phyloP scores from a whole-genome alignment of 2,329 filamentous ascomycete genomes.

The Cercospora sp. region DNA sequence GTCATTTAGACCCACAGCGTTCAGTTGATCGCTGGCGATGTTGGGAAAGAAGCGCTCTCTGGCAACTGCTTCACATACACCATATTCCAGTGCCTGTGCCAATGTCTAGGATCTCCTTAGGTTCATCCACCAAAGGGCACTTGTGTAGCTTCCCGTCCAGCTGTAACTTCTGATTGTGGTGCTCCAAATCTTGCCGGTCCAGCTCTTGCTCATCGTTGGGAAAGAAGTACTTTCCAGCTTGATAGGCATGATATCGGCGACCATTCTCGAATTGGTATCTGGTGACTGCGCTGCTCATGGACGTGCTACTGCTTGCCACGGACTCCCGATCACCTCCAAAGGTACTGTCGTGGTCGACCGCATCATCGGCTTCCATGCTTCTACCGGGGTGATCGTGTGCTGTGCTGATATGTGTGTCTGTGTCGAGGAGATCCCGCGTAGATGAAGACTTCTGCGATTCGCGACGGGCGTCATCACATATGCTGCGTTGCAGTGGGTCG shows the following conservation, averaged over 20 bases:
- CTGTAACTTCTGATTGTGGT: slow-evolving; percentile 37
- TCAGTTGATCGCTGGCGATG: neutral
- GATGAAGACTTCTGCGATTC: neutral
- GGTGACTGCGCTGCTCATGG: slow-evolving; percentile 22
- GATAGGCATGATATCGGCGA: slow-evolving; percentile 32
- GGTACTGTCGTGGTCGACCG: slow-evolving; percentile 32
- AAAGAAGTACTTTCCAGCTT: slow-evolving; percentile 37
- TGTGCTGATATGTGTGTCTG: neutral
- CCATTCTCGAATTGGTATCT: slow-evolving; percentile 26
- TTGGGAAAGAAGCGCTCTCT: neutral
- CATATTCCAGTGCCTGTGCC: slow-evolving; percentile 46
- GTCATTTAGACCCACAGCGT: neutral
- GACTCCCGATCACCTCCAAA: slow-evolving; percentile 34
- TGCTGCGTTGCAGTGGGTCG: neutral
- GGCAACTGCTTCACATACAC: slow-evolving; percentile 9
- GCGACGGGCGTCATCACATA: neutral
- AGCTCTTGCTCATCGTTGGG: slow-evolving; percentile 39
- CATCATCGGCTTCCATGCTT: slow-evolving; percentile 33
- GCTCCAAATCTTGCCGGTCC: slow-evolving; percentile 37
- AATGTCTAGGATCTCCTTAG: slow-evolving; percentile 50
- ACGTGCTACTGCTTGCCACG: slow-evolving; percentile 28
- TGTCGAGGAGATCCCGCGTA: neutral
- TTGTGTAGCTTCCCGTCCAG: slow-evolving; percentile 43
- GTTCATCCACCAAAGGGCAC: slow-evolving; percentile 43
- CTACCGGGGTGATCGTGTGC: neutral